Percentiles rank a stretch among this genome's conserved stretches.
Evolutionary conservation across 2,329 filamentous ascomycete species (phyloP).

Genomic region (Rhexocercosporidium sp.): DNA sequence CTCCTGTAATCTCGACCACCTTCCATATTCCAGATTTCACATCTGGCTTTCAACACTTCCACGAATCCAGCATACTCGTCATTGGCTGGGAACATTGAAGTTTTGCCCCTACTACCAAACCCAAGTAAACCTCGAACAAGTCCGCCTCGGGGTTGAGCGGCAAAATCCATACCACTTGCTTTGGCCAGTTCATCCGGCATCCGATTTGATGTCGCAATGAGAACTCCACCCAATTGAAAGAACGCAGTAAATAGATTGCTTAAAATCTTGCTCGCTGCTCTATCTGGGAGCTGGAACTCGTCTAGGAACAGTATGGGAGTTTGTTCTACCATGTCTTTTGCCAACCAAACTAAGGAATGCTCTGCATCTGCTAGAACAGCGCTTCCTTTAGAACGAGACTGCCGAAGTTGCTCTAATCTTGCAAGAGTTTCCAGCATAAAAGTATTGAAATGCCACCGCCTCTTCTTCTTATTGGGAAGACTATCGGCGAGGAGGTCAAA

Average conservation of each 20-base stretch:
- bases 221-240: constrained; percentile 80
- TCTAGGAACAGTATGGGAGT: constrained; percentile 81
- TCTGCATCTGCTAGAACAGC: constrained; percentile 47
- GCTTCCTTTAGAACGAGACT: constrained; percentile 26
- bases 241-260: constrained; percentile 80
- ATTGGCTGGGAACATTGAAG: constrained; percentile 54
- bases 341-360: constrained; percentile 75
- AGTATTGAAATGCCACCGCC: constrained; percentile 82
- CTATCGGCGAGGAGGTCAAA: constrained; percentile 81
- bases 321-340: constrained; percentile 75
- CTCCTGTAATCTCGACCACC: constrained; percentile 74
- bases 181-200: constrained; percentile 84
- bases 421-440: constrained; percentile 83
- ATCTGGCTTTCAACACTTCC: constrained; percentile 76
- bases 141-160: constrained; percentile 55
- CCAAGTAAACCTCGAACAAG: constrained; percentile 56
- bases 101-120: constrained; percentile 43
- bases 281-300: constrained; percentile 83
- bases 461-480: constrained; percentile 74
- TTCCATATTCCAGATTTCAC: constrained; percentile 86
- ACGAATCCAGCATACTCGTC: constrained; percentile 80
- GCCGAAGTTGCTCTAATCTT: constrained; percentile 69
- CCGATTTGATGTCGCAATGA: constrained; percentile 81
- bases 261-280: constrained; percentile 78
- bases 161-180: constrained; percentile 73